phyloP scores from a whole-genome alignment of 306 rosid species.

The Styphnolobium japonicum region DNA sequence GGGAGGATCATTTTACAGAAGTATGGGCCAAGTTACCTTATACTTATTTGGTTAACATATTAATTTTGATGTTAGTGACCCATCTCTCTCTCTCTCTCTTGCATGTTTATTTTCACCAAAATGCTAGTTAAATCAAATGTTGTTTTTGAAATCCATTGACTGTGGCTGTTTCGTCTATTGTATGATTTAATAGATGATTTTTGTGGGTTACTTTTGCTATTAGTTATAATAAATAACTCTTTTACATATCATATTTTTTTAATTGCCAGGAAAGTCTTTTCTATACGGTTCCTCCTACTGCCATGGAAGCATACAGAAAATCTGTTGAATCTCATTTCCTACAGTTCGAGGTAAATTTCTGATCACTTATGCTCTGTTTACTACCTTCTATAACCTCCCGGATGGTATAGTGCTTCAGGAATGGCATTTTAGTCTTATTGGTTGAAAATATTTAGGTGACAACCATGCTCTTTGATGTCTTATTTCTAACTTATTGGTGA shows the following conservation, averaged over 20 bases:
- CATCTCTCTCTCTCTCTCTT: neutral
- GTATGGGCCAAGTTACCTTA: slow-evolving; percentile 50
- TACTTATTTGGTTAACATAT: slow-evolving; percentile 18
- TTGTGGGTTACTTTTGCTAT: neutral
- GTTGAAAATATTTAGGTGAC: neutral
- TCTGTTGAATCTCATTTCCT: slow-evolving; percentile 78
- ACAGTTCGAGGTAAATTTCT: slow-evolving; percentile 58
- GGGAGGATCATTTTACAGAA: slow-evolving; percentile 84
- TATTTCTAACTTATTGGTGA: neutral
- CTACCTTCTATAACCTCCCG: neutral
- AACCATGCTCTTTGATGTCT: neutral
- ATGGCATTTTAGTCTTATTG: neutral
- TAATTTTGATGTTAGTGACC: slow-evolving; percentile 14
- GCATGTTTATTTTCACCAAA: neutral
- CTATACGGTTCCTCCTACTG: slow-evolving; percentile 72
- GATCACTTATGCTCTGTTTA: neutral
- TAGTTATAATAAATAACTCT: neutral
- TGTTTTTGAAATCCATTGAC: slow-evolving; percentile 9
- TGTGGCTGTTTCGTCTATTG: neutral
- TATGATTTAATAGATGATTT: slow-evolving; percentile 17
- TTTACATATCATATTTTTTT: slow-evolving; percentile 23
- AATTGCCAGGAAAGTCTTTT: slow-evolving; percentile 81
- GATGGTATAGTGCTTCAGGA: slow-evolving; percentile 4
- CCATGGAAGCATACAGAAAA: slow-evolving; percentile 80
- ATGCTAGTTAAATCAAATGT: neutral